These are phyloP conservation scores for Wickerhamomyces xylosicus DNA, from an alignment of 805 yeast species.

Conservation along the genomic window DNA sequence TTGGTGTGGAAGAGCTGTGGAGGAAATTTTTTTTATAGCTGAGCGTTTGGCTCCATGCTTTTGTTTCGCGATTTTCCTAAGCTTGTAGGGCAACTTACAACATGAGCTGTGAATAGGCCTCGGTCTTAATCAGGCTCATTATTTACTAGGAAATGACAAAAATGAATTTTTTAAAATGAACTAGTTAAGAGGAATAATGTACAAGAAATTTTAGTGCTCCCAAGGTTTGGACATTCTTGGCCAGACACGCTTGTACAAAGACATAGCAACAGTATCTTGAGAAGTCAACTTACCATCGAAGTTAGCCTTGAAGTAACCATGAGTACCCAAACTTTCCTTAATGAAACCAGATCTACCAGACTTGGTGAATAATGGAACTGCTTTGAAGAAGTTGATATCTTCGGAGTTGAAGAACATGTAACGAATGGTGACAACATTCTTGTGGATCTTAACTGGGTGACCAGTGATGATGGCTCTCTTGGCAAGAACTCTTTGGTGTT, in stretches of 20 bases:
- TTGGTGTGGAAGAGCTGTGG: constrained; percentile 1
- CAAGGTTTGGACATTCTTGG: constrained; percentile 41
- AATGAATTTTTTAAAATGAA: too few species aligned
- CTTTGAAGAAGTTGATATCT: constrained; percentile 82
- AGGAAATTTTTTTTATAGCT: constrained; percentile 2
- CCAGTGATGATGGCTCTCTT: constrained; percentile 89
- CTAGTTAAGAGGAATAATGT: too few species aligned
- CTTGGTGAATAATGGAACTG: constrained; percentile 87
- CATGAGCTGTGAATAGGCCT: too few species aligned
- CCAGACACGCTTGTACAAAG: constrained; percentile 90
- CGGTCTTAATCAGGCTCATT: too few species aligned
- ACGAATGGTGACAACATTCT: constrained; percentile 80
- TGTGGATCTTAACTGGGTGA: constrained; percentile 91
- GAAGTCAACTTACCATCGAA: constrained; percentile 86
- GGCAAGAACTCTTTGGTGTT: constrained; percentile 74
- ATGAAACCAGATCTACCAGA: constrained; percentile 91
- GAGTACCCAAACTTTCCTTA: constrained; percentile 94
- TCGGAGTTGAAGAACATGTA: constrained; percentile 94
- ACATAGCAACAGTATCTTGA: constrained; percentile 91
- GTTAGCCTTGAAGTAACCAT: constrained; percentile 93
- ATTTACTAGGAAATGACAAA: too few species aligned
- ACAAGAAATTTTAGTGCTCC: constrained; percentile 11
- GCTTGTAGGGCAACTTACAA: too few species aligned
- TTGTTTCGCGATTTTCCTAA: too few species aligned
- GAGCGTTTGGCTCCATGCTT: too few species aligned